These are phyloP conservation scores for Cudoniella acicularis DNA, from an alignment of 495 filamentous ascomycete genomes.

Conservation along the genomic window DNA sequence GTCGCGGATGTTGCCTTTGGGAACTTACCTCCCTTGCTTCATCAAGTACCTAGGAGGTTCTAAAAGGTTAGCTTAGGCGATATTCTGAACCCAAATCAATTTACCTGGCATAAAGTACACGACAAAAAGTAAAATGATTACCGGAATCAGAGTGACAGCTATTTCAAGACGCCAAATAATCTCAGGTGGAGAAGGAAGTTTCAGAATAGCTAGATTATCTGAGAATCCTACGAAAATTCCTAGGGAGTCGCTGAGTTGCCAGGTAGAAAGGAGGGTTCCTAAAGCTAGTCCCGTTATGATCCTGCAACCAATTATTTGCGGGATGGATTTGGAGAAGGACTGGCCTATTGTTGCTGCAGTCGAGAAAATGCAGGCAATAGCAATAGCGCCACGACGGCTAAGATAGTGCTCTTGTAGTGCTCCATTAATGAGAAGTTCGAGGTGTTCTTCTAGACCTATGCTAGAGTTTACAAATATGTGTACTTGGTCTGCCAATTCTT, in stretches of 20 bases:
- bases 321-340: background rate
- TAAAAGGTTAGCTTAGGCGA: background rate
- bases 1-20: background rate
- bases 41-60: background rate
- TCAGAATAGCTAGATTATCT: background rate
- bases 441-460: background rate
- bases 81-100: background rate
- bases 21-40: background rate
- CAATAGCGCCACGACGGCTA: background rate
- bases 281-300: background rate
- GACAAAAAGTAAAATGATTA: background rate
- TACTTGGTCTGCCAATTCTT: background rate
- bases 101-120: slow-evolving; percentile 1
- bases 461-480: background rate
- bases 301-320: background rate
- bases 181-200: background rate
- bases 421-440: background rate
- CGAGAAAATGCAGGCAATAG: background rate
- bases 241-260: background rate
- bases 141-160: background rate
- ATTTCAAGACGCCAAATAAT: background rate
- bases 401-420: background rate
- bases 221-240: background rate
- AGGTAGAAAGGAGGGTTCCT: background rate
- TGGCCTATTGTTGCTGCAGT: background rate